These are phyloP conservation scores for Aspergillus ochraceus DNA, from an alignment of 2,329 filamentous ascomycete species.

Conservation along the genomic window DNA sequence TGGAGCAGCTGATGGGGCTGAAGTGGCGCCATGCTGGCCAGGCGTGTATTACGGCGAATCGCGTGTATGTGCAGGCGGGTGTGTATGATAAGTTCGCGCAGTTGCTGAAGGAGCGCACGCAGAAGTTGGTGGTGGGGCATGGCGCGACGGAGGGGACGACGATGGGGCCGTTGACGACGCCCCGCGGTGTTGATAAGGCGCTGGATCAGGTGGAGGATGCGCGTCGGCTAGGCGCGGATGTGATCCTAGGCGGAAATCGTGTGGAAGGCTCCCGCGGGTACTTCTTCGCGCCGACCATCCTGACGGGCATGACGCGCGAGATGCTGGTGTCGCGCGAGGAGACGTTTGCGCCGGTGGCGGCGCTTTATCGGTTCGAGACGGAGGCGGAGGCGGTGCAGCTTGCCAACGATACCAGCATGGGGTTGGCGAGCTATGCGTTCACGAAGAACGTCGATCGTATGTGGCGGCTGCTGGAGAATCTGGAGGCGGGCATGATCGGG, in stretches of 20 bases:
- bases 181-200: constrained; percentile 57
- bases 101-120: constrained; percentile 54
- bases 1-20: constrained; percentile 40
- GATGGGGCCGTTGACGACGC: constrained; percentile 61
- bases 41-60: constrained; percentile 48
- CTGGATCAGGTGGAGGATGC: constrained; percentile 64
- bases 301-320: constrained; percentile 58
- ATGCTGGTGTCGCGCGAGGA: constrained; percentile 63
- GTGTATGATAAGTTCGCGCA: constrained; percentile 55
- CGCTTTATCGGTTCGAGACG: constrained; percentile 64
- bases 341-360: constrained; percentile 65
- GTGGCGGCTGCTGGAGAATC: constrained; percentile 65
- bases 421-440: constrained; percentile 67
- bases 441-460: constrained; percentile 67
- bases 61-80: constrained; percentile 46
- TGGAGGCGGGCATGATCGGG: constrained; percentile 71
- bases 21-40: constrained; percentile 47
- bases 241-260: constrained; percentile 60
- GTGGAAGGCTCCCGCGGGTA: constrained; percentile 58
- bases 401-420: constrained; percentile 65
- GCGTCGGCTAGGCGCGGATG: constrained; percentile 59
- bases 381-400: constrained; percentile 63
- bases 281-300: constrained; percentile 70
- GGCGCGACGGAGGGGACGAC: constrained; percentile 56
- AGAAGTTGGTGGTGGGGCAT: constrained; percentile 59